Evolutionary conservation across 495 filamentous ascomycete genomes (phyloP), one percentile per base, ranked within the genome.

Genomic region (Xylaria nigripes): DNA sequence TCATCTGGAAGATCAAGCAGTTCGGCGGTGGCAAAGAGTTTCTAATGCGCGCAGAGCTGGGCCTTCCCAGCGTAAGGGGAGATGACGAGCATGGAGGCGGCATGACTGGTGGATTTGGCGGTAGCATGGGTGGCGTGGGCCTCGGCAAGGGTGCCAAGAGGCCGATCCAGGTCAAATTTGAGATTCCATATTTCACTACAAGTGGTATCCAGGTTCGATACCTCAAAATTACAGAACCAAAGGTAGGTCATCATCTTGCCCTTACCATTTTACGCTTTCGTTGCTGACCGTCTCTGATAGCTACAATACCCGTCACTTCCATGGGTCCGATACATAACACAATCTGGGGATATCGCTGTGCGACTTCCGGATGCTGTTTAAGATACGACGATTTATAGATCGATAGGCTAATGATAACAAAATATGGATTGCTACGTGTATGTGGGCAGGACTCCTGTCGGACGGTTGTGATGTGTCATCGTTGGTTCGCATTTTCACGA

Each of bases 1-100:
- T 99, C 56, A 84, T 99, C 57, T 99, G 94, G 94, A 97, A 97
- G 78, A 99, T 99, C 75, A 99, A 99, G 79, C 94, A 99, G 63
- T 99, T 99, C 66, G 94, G 93, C 6, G 94, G 94, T 48, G 84
- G 85, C 57, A 99, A 99, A 72, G 94, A 99, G 65, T 99, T 99
- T 69, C 81, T 99, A 59, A 99, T 99, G 94, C 86, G 93, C 43
- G 94, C 94, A n/a, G 94, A 99, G 70, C 79, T 99, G 15, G 91
- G 91, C 12, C 73, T 97, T 15, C 93, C 94, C 0, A 93, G 87
- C 36, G 94, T 99, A 30, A 87, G 93, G 60, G 94, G 95, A 48
- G 93, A 97, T 59, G 94, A 99, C 64, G 93, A 96, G 70, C 86
- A 86, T 57, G 91, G 91, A 21, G 91, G 91, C 51, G 91, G 91